Conservation (phyloP, 2,329 filamentous ascomycete genomes). For the Arthrobotrys conoides region DNA sequence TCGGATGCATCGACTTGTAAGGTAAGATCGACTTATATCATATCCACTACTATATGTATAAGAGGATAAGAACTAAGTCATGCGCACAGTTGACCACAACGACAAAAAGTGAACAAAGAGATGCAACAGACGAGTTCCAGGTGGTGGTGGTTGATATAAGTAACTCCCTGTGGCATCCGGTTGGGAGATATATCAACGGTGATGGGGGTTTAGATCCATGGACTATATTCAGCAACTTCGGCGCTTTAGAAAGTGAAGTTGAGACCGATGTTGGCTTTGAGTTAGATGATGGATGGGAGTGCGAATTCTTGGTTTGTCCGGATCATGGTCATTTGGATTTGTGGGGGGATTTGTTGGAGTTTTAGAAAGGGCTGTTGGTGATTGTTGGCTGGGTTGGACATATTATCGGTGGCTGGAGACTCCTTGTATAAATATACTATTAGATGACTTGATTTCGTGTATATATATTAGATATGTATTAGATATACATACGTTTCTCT, state of each 20-base stretch:
- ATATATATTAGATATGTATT: too few species aligned
- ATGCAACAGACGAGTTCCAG: not conserved
- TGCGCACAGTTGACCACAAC: not conserved
- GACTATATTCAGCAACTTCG: not conserved
- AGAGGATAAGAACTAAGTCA: not conserved
- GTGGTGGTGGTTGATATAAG: not conserved
- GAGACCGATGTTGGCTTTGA: not conserved
- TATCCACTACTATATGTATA: not conserved
- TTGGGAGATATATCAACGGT: not conserved
- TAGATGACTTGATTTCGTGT: too few species aligned
- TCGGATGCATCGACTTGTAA: not conserved
- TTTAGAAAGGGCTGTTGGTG: too few species aligned
- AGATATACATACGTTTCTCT: too few species aligned
- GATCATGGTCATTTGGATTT: too few species aligned
- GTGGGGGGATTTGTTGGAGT: not conserved
- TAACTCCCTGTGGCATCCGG: not conserved
- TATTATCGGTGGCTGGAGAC: too few species aligned
- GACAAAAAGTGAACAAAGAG: not conserved
- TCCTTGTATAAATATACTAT: too few species aligned
- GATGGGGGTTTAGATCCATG: not conserved
- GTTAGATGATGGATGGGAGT: not conserved
- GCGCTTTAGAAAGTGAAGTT: not conserved
- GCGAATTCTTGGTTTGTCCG: not conserved
- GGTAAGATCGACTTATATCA: not conserved
- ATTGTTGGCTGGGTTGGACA: too few species aligned